phyloP scores from a whole-genome alignment of 805 yeast genomes.

The Ogataea kodamae region DNA sequence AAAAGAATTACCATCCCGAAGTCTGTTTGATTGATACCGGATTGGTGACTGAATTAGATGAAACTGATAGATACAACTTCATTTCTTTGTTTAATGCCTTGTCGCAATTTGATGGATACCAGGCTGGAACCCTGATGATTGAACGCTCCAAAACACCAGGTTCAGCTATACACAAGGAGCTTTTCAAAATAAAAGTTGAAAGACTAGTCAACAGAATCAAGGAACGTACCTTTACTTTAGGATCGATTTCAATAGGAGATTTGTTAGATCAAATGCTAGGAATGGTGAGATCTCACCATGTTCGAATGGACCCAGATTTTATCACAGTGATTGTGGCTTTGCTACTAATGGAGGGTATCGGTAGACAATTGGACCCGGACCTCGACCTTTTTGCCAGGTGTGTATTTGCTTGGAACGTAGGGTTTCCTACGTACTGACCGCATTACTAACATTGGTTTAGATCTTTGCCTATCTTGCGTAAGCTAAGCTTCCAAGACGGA shows the following conservation, averaged over 20 bases:
- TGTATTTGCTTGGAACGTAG: conserved; percentile 51
- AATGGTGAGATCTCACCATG: conserved; percentile 94
- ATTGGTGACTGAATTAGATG: conserved; percentile 82
- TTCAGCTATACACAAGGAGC: conserved; percentile 77
- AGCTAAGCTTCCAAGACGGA: conserved; percentile 71
- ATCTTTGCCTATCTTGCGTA: conserved; percentile 80
- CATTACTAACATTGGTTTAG: conserved; percentile 36
- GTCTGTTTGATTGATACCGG: conserved; percentile 93
- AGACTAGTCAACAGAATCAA: conserved; percentile 76
- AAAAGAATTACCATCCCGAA: conserved; percentile 72
- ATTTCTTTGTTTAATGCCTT: conserved; percentile 85
- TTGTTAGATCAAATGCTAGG: conserved; percentile 78
- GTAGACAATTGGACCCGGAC: conserved; percentile 89
- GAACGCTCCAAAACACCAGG: conserved; percentile 94
- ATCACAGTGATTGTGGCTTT: conserved; percentile 94
- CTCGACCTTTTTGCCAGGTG: conserved; percentile 94
- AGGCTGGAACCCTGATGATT: conserved; percentile 93
- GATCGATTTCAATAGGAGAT: conserved; percentile 89
- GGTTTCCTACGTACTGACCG: conserved; percentile 33
- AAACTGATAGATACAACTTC: conserved; percentile 74
- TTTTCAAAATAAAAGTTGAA: conserved; percentile 86
- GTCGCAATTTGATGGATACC: conserved; percentile 88
- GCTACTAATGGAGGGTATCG: conserved; percentile 87
- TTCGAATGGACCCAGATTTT: conserved; percentile 96
- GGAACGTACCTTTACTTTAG: conserved; percentile 85